Conservation (phyloP, 495 filamentous ascomycete species). For the Annulohypoxylon moriforme region DNA sequence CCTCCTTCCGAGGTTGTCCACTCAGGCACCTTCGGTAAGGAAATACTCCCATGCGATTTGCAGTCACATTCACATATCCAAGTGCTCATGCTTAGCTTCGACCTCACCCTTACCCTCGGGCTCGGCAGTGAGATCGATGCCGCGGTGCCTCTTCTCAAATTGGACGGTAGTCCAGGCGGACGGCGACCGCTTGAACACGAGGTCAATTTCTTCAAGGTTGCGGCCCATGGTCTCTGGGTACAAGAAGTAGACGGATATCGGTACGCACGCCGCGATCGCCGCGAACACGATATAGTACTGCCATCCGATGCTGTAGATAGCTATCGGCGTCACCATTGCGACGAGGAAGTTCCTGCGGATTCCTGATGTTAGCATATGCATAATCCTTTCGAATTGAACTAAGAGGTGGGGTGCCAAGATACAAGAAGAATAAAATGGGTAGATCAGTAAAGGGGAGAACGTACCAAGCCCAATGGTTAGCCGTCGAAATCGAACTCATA, state of each 20-base stretch:
- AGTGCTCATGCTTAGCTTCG: slow-evolving; percentile 5
- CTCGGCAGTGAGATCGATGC: slow-evolving; percentile 58
- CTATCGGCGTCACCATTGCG: slow-evolving; percentile 59
- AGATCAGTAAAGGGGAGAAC: slow-evolving; percentile 39
- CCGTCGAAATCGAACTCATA: slow-evolving; percentile 63
- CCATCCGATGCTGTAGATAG: slow-evolving; percentile 58
- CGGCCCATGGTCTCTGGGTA: slow-evolving; percentile 68
- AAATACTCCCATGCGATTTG: background rate
- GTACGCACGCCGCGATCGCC: slow-evolving; percentile 59
- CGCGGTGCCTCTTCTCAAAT: slow-evolving; percentile 66
- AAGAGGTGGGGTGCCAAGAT: background rate
- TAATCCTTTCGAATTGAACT: background rate
- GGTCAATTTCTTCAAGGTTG: slow-evolving; percentile 72
- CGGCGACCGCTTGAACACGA: slow-evolving; percentile 71
- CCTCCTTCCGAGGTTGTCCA: background rate
- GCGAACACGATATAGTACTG: slow-evolving; percentile 64
- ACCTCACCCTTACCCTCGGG: slow-evolving; percentile 58
- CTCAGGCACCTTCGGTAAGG: background rate
- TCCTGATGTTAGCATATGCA: background rate
- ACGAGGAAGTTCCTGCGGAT: slow-evolving; percentile 60
- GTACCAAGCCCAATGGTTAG: slow-evolving; percentile 63
- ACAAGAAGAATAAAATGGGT: background rate
- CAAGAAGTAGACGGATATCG: slow-evolving; percentile 66
- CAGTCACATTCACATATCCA: background rate
- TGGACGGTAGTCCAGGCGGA: slow-evolving; percentile 68